phyloP scores from a whole-genome alignment of 225 moss, liverwort and hornwort species.

The Bryum argenteum region DNA sequence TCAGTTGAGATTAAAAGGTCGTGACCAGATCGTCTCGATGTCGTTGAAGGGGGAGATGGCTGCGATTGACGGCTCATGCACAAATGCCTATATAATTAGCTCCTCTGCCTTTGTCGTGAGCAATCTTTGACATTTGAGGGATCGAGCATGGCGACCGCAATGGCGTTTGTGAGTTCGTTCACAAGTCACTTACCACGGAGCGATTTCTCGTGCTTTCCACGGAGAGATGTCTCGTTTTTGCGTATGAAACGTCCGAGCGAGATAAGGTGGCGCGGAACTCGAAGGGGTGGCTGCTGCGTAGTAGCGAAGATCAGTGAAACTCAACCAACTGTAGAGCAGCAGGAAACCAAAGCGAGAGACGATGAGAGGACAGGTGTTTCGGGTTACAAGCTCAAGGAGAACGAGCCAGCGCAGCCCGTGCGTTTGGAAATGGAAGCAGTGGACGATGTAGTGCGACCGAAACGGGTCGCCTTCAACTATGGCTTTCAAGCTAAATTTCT shows the following conservation, averaged over 20 bases:
- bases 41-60: constrained; percentile 30
- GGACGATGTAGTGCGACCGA: constrained; percentile 52
- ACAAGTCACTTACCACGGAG: background rate
- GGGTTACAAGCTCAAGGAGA: constrained; percentile 46
- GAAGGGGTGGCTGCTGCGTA: constrained; percentile 5
- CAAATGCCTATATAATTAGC: background rate
- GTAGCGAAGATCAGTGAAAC: constrained; percentile 31
- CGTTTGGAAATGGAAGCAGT: constrained; percentile 59
- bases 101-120: background rate
- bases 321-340: constrained; percentile 24
- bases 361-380: constrained; percentile 29
- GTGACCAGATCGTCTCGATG: background rate
- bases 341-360: constrained; percentile 24
- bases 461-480: constrained; percentile 78
- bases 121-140: background rate
- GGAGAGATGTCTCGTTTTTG: background rate
- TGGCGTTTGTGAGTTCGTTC: constrained; percentile 29
- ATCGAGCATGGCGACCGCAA: constrained; percentile 20
- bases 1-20: background rate
- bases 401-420: constrained; percentile 23
- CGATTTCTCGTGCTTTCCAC: background rate
- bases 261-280: background rate
- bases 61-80: constrained; percentile 15
- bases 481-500: constrained; percentile 91
- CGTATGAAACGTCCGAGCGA: constrained; percentile 2